Percentiles rank a stretch among this genome's conserved stretches.
Conservation (phyloP, 139 green algal species). For the Marvania coccoides region DNA sequence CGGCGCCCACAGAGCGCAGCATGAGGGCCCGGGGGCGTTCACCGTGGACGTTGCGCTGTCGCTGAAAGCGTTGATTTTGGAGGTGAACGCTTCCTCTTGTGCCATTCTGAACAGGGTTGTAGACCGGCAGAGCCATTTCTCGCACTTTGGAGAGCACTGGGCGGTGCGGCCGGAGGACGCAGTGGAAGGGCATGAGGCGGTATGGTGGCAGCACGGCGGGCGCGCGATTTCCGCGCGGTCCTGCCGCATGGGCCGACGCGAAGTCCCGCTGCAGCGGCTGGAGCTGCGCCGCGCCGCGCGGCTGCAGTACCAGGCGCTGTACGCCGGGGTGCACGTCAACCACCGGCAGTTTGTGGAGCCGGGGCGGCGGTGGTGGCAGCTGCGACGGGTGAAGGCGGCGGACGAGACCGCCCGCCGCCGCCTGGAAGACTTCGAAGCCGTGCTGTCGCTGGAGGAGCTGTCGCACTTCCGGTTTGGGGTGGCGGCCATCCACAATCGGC, state of each 20-base stretch:
- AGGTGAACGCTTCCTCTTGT: slow-evolving; percentile 17
- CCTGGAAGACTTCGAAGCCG: slow-evolving; percentile 22
- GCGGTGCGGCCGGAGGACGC: slow-evolving; percentile 22
- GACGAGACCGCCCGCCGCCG: slow-evolving; percentile 1
- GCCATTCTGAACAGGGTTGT: slow-evolving; percentile 30
- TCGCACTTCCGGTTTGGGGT: slow-evolving; percentile 39
- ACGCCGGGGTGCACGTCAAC: slow-evolving; percentile 2
- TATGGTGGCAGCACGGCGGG: slow-evolving; percentile 47
- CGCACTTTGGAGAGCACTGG: slow-evolving; percentile 32
- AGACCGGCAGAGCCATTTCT: slow-evolving; percentile 26
- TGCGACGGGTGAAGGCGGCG: slow-evolving; percentile 2
- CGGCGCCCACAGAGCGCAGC: too few species aligned
- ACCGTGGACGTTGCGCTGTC: slow-evolving; percentile 22
- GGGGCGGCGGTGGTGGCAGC: slow-evolving; percentile 31
- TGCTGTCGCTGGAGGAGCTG: slow-evolving; percentile 35
- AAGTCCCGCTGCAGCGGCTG: slow-evolving; percentile 22
- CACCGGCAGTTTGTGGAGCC: slow-evolving; percentile 17
- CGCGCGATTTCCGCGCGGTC: slow-evolving; percentile 2
- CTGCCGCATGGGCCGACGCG: background rate
- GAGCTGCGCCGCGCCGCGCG: slow-evolving; percentile 4
- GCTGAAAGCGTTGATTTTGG: slow-evolving; percentile 33
- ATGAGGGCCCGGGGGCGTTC: too few species aligned
- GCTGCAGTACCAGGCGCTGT: slow-evolving; percentile 29
- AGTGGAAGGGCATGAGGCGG: slow-evolving; percentile 12
- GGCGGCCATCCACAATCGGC: slow-evolving; percentile 26